Percentiles rank a stretch among this genome's conserved stretches.
Conservation (phyloP, 2,329 filamentous ascomycete species). For the Ophiostoma sp. region DNA sequence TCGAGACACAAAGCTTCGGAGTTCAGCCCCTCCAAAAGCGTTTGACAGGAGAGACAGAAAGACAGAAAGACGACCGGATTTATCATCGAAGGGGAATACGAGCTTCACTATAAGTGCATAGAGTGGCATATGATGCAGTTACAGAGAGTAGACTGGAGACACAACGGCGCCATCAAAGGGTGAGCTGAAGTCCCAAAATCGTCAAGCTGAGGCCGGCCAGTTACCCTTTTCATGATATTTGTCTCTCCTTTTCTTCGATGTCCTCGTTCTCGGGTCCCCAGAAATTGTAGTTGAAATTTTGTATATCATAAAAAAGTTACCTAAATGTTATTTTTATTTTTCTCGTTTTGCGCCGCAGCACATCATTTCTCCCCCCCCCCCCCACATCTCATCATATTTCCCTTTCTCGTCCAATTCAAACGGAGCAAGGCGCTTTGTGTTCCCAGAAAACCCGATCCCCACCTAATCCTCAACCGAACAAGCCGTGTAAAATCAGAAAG, state of each 20-base stretch:
- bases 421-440: neutral
- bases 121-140: neutral
- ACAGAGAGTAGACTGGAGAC: neutral
- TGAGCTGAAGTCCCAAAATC: neutral
- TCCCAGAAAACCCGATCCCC: neutral
- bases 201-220: neutral
- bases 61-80: neutral
- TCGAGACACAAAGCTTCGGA: conserved; percentile 3
- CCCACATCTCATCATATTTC: neutral
- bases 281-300: neutral
- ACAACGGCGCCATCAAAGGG: neutral
- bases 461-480: neutral
- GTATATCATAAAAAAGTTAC: neutral
- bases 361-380: neutral
- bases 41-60: neutral
- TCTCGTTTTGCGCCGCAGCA: neutral
- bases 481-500: neutral
- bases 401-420: neutral
- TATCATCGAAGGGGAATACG: neutral
- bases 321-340: neutral
- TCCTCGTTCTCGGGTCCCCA: neutral
- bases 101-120: neutral
- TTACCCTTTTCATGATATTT: neutral
- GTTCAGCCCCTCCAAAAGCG: neutral
- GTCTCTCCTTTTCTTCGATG: neutral